Conservation (phyloP, 1,139 yeast species). For the Lodderomyces jiufengensis region DNA sequence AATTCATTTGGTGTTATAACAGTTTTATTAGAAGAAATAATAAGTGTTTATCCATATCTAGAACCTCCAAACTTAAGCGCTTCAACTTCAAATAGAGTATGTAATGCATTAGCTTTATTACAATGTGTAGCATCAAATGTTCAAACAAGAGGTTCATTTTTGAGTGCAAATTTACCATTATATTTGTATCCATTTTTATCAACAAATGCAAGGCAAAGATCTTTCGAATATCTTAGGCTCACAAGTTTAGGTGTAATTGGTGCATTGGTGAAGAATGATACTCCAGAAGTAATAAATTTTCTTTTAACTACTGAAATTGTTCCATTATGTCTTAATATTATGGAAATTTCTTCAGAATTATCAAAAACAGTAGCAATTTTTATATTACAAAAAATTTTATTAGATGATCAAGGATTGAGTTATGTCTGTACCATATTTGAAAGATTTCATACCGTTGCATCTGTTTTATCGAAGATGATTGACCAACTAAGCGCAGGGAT, state of each 20-base stretch:
- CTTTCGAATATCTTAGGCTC: constrained; percentile 87
- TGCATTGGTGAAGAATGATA: constrained; percentile 92
- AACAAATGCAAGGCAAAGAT: constrained; percentile 85
- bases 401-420: constrained; percentile 86
- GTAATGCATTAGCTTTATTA: constrained; percentile 89
- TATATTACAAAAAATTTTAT: constrained; percentile 84
- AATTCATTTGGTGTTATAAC: constrained; percentile 97
- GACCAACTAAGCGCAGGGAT: constrained; percentile 54
- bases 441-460: constrained; percentile 89
- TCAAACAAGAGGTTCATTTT: constrained; percentile 78
- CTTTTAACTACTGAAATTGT: constrained; percentile 90
- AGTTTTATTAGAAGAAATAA: constrained; percentile 81
- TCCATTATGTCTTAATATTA: constrained; percentile 87
- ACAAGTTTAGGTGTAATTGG: constrained; percentile 97
- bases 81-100: constrained; percentile 86
- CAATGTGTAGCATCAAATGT: constrained; percentile 97
- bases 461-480: constrained; percentile 85
- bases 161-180: constrained; percentile 88
- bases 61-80: constrained; percentile 87
- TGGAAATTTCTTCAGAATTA: constrained; percentile 93
- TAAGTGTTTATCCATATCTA: constrained; percentile 82
- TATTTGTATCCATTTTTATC: constrained; percentile 91
- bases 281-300: constrained; percentile 91
- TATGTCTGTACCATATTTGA: constrained; percentile 95
- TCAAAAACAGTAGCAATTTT: constrained; percentile 96